phyloP scores from a whole-genome alignment of 2,329 filamentous ascomycete genomes.

The Bipolaris oryzae region DNA sequence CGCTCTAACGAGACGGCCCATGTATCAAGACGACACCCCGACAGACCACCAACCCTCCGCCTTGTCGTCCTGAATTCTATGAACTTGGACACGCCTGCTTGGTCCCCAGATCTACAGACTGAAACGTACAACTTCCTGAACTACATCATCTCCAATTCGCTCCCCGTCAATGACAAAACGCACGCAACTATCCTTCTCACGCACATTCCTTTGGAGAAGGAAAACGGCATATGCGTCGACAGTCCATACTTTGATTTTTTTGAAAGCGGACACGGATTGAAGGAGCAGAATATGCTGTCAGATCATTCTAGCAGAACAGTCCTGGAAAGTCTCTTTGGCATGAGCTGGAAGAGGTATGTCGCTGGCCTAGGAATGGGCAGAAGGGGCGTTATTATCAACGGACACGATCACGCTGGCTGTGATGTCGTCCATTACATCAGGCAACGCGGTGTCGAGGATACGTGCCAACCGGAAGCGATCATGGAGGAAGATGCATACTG shows the following conservation, averaged over 20 bases:
- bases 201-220: conserved; percentile 89
- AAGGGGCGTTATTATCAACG: conserved; percentile 81
- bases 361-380: conserved; percentile 69
- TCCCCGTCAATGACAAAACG: conserved; percentile 65
- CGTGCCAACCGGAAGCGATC: conserved; percentile 18
- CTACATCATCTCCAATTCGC: conserved; percentile 65
- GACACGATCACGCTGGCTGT: conserved; percentile 94
- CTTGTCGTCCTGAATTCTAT: conserved; percentile 89
- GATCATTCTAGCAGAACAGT: conserved; percentile 70
- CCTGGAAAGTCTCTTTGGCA: conserved; percentile 83
- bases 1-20: conserved; percentile 6
- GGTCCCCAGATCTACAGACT: conserved; percentile 69
- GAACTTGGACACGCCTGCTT: conserved; percentile 86
- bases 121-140: conserved; percentile 81
- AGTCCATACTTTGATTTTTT: conserved; percentile 83
- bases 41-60: conserved; percentile 70
- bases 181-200: conserved; percentile 86
- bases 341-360: conserved; percentile 67
- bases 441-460: conserved; percentile 21
- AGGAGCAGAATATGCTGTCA: conserved; percentile 90
- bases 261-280: conserved; percentile 68
- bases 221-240: conserved; percentile 81
- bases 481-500: conserved; percentile 23
- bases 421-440: conserved; percentile 77
- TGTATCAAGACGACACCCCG: neutral